phyloP scores from a whole-genome alignment of 345 rosid species.

The Alliaria petiolata region DNA sequence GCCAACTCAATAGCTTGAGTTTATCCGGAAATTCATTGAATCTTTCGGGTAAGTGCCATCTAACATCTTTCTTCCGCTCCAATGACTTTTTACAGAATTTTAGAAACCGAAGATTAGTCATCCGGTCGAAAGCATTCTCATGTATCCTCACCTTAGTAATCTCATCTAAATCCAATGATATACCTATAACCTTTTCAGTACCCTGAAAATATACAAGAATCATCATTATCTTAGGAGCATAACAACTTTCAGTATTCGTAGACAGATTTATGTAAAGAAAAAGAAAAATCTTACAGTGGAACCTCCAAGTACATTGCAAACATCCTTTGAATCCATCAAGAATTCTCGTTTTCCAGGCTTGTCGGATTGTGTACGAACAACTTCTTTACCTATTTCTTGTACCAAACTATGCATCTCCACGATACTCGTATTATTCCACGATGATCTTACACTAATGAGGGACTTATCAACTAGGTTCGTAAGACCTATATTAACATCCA shows the following conservation, averaged over 20 bases:
- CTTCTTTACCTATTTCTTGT: constrained; percentile 30
- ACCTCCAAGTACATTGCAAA: neutral
- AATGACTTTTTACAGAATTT: neutral
- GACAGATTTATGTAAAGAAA: neutral
- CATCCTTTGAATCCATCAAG: constrained; percentile 21
- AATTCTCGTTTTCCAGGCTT: constrained; percentile 23
- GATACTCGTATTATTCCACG: neutral
- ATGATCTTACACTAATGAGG: neutral
- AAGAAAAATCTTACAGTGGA: neutral
- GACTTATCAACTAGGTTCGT: constrained; percentile 11
- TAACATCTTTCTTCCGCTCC: neutral
- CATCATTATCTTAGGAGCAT: neutral
- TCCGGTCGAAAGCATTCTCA: neutral
- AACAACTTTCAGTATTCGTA: neutral
- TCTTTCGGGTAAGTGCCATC: neutral
- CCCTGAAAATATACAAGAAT: constrained; percentile 21
- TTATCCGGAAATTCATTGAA: neutral
- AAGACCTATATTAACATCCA: neutral
- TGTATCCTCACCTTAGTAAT: neutral
- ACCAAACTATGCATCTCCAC: constrained; percentile 34
- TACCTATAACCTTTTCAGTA: constrained; percentile 17
- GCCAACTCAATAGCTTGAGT: constrained; percentile 23
- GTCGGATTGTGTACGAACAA: constrained; percentile 14
- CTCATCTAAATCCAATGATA: neutral
- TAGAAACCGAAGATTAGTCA: constrained; percentile 20